Percentiles rank a stretch among this genome's conserved stretches.
Evolutionary conservation across 2,329 filamentous ascomycete species (phyloP).

Genomic region (Aureobasidium sp.): DNA sequence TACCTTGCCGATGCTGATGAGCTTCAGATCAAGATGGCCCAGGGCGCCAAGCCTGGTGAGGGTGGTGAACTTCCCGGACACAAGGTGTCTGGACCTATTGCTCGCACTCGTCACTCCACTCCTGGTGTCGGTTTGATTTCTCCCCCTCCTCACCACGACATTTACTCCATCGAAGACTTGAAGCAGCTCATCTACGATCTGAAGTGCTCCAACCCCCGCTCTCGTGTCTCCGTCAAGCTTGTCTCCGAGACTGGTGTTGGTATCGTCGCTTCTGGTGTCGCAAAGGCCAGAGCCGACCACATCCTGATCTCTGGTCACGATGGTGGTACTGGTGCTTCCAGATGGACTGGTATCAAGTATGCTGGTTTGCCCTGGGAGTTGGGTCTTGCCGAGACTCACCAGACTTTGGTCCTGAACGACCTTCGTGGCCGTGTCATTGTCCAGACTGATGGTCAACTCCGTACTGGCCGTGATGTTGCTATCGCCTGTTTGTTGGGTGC

Average conservation of each 20-base stretch:
- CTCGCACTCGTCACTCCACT: conserved; percentile 89
- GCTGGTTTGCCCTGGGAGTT: conserved; percentile 95
- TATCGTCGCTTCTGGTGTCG: conserved; percentile 94
- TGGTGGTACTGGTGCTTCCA: conserved; percentile 89
- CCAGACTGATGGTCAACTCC: conserved; percentile 90
- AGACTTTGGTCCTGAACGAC: conserved; percentile 92
- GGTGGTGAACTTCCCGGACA: conserved; percentile 95
- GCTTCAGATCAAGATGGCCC: conserved; percentile 98
- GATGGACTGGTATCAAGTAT: conserved; percentile 99
- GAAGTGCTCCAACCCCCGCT: conserved; percentile 89
- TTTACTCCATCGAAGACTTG: conserved; percentile 96
- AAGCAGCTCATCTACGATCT: conserved; percentile 98
- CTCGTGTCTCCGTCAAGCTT: conserved; percentile 91
- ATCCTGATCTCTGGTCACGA: conserved; percentile 96
- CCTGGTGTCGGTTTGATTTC: conserved; percentile 94
- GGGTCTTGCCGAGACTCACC: conserved; percentile 93
- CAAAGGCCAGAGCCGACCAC: conserved; percentile 94
- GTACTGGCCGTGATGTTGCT: conserved; percentile 87
- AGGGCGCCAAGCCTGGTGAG: conserved; percentile 95
- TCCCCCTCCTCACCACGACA: conserved; percentile 93
- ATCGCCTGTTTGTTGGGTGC: conserved; percentile 92
- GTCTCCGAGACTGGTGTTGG: conserved; percentile 96
- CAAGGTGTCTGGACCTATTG: conserved; percentile 93
- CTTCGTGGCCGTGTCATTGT: conserved; percentile 92
- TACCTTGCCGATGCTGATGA: conserved; percentile 94